Evolutionary conservation across 2,329 filamentous ascomycete genomes (phyloP), one percentile per base, ranked within the genome.

Genomic region (Pseudogymnoascus sp.): DNA sequence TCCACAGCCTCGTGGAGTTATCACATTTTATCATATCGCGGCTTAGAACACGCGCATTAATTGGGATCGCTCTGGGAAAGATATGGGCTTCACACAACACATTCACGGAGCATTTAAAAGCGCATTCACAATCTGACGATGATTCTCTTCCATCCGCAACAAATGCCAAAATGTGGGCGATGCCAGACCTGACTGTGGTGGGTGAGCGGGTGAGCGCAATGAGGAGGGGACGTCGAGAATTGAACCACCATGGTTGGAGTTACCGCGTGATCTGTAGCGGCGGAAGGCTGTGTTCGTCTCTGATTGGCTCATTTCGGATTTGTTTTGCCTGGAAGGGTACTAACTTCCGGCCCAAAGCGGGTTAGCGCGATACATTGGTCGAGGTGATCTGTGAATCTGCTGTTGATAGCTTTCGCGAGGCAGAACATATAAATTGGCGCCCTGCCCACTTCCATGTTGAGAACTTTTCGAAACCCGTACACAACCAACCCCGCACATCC

Each of bases 401-500:
- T 55, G 49, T 55, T 35, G 49, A 55, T 55, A 33, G 49, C 49
- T 55, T 55, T 55, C 49, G 9, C 49, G 49, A 55, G 49, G 9
- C 28, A 55, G 49, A 55, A 55, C 49, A 55, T 55, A 55, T 55
- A 55, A 55, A 55, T 55, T 55, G 49, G 2, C 49, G 28, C 49
- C 49, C 28, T 33, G 49, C 49, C 49, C 49, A 55, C 49, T 55
- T 55, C 49, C 49, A 55, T 55, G 49, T 55, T 55, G 49, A 55
- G 49, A 55, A 55, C 49, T 55, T 55, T 55, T 55, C 49, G 49
- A 55, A 55, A 55, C 49, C 49, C 49, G 49, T 55, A 55, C 49
- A 55, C 49, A 55, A 55, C 49, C 25, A 55, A 55, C 49, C 49
- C 49, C 49, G 49, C 49, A 55, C 49, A 55, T 35, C 49, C 49